Evolutionary conservation across 257 asterid species (phyloP).

Genomic region (Solanum sitiens): DNA sequence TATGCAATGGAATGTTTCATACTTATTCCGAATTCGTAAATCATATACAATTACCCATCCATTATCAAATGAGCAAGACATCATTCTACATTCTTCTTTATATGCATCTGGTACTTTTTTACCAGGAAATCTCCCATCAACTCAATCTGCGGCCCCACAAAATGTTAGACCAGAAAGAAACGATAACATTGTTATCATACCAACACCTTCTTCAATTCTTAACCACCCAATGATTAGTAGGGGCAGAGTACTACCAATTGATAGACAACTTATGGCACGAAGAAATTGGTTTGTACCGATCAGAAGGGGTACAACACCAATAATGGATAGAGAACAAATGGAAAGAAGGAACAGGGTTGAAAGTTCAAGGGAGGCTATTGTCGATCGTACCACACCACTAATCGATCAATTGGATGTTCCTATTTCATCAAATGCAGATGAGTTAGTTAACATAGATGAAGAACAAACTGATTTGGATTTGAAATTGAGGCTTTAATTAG

Average conservation of each 20-base stretch:
- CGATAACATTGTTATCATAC: background rate
- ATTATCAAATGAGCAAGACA: background rate
- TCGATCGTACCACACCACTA: background rate
- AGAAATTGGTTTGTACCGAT: background rate
- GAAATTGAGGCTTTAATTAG: background rate
- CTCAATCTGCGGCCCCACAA: too few species aligned
- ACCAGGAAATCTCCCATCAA: too few species aligned
- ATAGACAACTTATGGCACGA: background rate
- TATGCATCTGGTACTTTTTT: background rate
- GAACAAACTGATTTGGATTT: background rate
- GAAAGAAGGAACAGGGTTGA: background rate
- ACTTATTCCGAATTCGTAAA: too few species aligned
- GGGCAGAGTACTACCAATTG: background rate
- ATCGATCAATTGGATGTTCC: background rate
- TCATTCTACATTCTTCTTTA: background rate
- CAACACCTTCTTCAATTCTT: background rate
- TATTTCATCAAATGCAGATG: background rate
- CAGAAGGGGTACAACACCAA: background rate
- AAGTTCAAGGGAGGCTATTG: background rate
- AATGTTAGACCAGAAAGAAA: background rate
- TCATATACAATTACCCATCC: background rate
- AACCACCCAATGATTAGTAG: background rate
- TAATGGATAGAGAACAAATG: background rate
- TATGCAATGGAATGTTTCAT: too few species aligned
- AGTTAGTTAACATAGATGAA: background rate